Percentiles rank a stretch among this genome's conserved stretches.
Evolutionary conservation across 371 early-diverging fungal genomes (phyloP).

Genomic region (Lichtheimia corymbifera): DNA sequence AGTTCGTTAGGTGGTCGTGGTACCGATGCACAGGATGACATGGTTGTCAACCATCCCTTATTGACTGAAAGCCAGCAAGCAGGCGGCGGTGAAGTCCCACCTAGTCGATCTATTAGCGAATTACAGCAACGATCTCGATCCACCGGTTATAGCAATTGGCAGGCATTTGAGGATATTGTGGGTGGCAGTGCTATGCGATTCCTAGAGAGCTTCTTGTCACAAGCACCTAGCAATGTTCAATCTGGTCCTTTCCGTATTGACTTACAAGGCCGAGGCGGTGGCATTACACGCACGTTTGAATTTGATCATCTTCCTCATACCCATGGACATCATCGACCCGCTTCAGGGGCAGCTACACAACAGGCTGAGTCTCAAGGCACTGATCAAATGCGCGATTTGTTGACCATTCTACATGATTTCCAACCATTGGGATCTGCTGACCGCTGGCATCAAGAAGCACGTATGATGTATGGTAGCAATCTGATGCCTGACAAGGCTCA

Average conservation of each 20-base stretch:
- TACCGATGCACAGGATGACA: conserved; percentile 40
- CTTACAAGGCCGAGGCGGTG: conserved; percentile 44
- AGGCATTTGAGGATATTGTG: conserved; percentile 72
- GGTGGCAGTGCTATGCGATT: conserved; percentile 71
- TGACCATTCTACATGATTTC: conserved; percentile 67
- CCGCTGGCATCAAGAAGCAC: conserved; percentile 89
- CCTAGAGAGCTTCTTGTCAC: conserved; percentile 64
- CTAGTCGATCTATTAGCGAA: conserved; percentile 6
- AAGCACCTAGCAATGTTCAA: conserved; percentile 35
- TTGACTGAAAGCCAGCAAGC: conserved; percentile 52
- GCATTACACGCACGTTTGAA: conserved; percentile 44
- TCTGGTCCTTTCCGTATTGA: conserved; percentile 55
- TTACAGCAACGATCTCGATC: conserved; percentile 15
- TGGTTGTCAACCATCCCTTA: conserved; percentile 71
- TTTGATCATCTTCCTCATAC: conserved; percentile 34
- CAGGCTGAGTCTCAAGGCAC: conserved; percentile 9
- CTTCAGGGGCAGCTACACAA: not conserved
- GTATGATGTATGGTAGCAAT: conserved; percentile 74
- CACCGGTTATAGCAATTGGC: conserved; percentile 47
- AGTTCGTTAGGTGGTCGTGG: conserved; percentile 15
- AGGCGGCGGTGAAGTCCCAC: conserved; percentile 4
- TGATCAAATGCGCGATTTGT: conserved; percentile 40
- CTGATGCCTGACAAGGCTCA: conserved; percentile 58
- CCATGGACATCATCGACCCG: not conserved
- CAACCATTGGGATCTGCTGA: conserved; percentile 75